Base-by-base conservation (phyloP, 495 filamentous ascomycete species). In the Daldinia childiae region DNA sequence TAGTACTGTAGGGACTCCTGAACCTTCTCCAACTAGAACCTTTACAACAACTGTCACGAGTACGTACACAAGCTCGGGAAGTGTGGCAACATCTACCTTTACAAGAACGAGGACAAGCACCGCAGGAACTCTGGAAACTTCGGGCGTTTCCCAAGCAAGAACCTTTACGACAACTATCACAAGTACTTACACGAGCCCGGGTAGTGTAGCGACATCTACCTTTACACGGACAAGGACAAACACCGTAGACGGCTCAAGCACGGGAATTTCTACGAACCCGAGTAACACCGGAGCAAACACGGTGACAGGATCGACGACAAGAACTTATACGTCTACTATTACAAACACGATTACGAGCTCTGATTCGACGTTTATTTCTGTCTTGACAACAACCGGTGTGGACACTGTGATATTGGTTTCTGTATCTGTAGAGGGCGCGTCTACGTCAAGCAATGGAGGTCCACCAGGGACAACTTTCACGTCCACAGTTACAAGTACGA, bases 401-500 rank as follows among this genome's bases (percentile, higher is more conserved):
- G 43, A 64, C 1, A 24, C 30, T 21, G 0, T 39, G 34, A 34
- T 19, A 39, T 45, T 45, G 1, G 21, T 45, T 19, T 36, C 21
- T 21, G 3, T 50, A 24, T 17, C 8, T 6, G 34, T 19, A n/a
- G 45, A 5, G 38, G n/a, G 6, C 29, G 21, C 15, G 39, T 60
- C 58, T 38, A 9, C 27, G 29, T 32, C 39, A 39, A 29, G 38
- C 15, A 41, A 21, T 19, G 12, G 41, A 51, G 39, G 27, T 19
- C 26, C 5, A 24, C 26, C 55, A 3, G 21, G 24, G 11, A 43
- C 64, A 17, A 38, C 58, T 9, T 68, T 61, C 6, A 58, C 57
- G 1, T 66, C 64, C 9, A 72, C 70, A 11, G 19, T 62, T 0
- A 74, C 71, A 32, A 66, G 43, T 6, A 64, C 67, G 24, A 65